A percentile compares a stretch with the other conserved stretches of the same genome.
Conservation (phyloP, 2,329 filamentous ascomycete species). For the Fusarium udum region DNA sequence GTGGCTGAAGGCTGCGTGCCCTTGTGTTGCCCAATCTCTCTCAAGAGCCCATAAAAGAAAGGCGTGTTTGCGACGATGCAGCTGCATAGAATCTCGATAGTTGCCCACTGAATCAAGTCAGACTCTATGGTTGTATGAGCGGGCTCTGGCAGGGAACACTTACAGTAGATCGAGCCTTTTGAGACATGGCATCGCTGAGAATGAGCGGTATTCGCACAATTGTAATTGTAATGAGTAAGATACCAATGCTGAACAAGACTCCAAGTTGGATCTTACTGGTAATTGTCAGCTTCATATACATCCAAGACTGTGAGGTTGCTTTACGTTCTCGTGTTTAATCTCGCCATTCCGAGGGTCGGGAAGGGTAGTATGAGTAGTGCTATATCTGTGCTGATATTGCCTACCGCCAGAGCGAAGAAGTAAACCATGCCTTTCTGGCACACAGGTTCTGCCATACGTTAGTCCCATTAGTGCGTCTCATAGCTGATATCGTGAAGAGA, state of each 20-base stretch:
- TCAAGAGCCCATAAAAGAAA: not conserved
- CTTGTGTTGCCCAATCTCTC: not conserved
- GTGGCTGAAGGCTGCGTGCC: not conserved
- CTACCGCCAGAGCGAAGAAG: conserved; percentile 37
- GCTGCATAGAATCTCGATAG: conserved; percentile 37
- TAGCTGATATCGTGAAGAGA: no score
- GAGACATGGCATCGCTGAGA: conserved; percentile 39
- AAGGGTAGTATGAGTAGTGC: conserved; percentile 42
- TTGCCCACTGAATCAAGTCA: conserved; percentile 36
- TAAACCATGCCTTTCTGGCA: conserved; percentile 34
- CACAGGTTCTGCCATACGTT: not conserved
- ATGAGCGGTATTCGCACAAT: conserved; percentile 43
- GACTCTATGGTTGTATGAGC: not conserved
- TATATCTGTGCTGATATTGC: conserved; percentile 43
- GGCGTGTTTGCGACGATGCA: not conserved
- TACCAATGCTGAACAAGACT: conserved; percentile 40
- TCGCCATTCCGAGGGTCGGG: conserved; percentile 32
- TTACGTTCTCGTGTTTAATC: conserved; percentile 19
- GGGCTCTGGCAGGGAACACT: not conserved
- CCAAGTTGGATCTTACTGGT: conserved; percentile 17
- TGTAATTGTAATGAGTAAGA: conserved; percentile 40
- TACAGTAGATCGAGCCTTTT: conserved; percentile 44
- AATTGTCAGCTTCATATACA: not conserved
- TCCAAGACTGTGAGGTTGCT: no score
- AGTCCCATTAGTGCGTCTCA: not conserved